phyloP scores from a whole-genome alignment of 78 protist genomes.

The Guillardia theta region DNA sequence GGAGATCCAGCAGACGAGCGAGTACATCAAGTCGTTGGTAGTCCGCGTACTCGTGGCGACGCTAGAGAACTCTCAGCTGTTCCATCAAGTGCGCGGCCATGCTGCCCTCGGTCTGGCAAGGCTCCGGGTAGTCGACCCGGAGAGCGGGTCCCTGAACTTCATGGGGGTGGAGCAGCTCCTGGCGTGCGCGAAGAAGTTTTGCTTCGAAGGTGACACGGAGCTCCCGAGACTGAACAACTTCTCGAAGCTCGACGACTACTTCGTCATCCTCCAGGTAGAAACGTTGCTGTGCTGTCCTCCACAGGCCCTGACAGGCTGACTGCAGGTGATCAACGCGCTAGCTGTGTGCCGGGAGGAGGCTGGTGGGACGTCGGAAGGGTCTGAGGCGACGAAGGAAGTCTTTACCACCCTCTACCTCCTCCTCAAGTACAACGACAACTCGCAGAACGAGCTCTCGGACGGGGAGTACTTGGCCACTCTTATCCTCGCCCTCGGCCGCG shows the following conservation, averaged over 20 bases:
- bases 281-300: too few species aligned
- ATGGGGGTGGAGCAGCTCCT: constrained; percentile 38
- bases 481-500: neutral
- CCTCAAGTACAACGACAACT: constrained; percentile 65
- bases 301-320: too few species aligned
- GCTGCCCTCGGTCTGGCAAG: constrained; percentile 57
- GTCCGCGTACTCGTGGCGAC: constrained; percentile 28
- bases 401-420: too few species aligned
- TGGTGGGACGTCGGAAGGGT: constrained; percentile 59
- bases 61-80: constrained; percentile 33
- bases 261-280: constrained; percentile 9
- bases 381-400: constrained; percentile 12
- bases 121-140: neutral
- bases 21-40: constrained; percentile 19
- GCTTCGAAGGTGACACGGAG: constrained; percentile 52
- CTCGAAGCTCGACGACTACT: constrained; percentile 45
- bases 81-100: constrained; percentile 51
- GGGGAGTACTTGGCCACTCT: neutral
- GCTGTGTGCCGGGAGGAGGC: constrained; percentile 27
- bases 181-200: constrained; percentile 39
- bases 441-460: constrained; percentile 43
- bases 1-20: neutral
- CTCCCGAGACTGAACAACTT: constrained; percentile 49
- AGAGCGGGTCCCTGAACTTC: neutral
- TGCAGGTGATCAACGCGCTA: neutral